Conservation (phyloP, 78 protist genomes). For the slime mould (Dictyostelium discoideum) region DNA sequence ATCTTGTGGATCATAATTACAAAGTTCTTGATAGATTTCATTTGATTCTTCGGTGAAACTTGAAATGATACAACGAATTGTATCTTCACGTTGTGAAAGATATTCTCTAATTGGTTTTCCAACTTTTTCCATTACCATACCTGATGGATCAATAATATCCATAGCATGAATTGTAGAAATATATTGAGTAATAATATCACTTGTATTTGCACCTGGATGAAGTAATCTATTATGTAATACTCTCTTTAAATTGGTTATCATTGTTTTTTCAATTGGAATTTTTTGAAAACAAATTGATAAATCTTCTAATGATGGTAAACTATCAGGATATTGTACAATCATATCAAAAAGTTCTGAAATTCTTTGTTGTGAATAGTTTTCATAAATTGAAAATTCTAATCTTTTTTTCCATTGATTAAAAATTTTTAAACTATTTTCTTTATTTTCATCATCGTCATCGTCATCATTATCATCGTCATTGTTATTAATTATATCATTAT, state of each 20-base stretch:
- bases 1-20: background rate
- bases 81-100: conserved; percentile 76
- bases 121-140: conserved; percentile 57
- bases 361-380: conserved; percentile 77
- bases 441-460: background rate
- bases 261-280: conserved; percentile 18
- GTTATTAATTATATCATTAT: background rate
- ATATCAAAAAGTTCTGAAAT: conserved; percentile 90
- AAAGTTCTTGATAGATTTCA: conserved; percentile 77
- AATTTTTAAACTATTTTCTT: background rate
- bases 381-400: conserved; percentile 65
- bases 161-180: conserved; percentile 76
- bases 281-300: conserved; percentile 43
- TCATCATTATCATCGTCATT: background rate
- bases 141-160: conserved; percentile 80
- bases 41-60: conserved; percentile 42
- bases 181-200: conserved; percentile 73
- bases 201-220: conserved; percentile 90
- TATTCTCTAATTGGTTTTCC: conserved; percentile 77
- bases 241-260: conserved; percentile 4
- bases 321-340: conserved; percentile 87
- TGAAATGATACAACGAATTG: conserved; percentile 78
- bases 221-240: conserved; percentile 76
- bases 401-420: conserved; percentile 75
- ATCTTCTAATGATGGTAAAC: conserved; percentile 77